A percentile compares a stretch with the other conserved stretches of the same genome.
These are phyloP conservation scores for Paracamarosporium sp. DNA, from an alignment of 2,329 filamentous ascomycete species.

Conservation along the genomic window DNA sequence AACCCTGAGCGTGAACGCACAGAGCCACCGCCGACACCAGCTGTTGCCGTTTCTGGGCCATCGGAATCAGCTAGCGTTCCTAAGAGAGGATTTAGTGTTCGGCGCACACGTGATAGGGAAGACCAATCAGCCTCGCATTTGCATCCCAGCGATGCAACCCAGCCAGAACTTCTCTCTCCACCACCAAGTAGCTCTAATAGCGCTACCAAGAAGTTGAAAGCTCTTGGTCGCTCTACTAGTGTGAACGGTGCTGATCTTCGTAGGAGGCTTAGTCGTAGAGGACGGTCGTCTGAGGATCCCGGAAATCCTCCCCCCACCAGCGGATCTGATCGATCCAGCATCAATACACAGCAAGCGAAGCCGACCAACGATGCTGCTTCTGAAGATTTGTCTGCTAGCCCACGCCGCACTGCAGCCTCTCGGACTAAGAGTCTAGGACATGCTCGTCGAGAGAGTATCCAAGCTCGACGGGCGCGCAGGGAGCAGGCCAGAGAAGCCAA, in stretches of 20 bases:
- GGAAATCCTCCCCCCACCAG: slow-evolving; percentile 75
- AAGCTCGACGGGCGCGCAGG: slow-evolving; percentile 77
- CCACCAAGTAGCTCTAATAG: slow-evolving; percentile 66
- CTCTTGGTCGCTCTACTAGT: slow-evolving; percentile 84
- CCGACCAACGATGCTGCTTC: slow-evolving; percentile 56
- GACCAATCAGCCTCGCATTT: slow-evolving; percentile 59
- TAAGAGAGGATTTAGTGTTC: slow-evolving; percentile 89
- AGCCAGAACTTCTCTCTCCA: slow-evolving; percentile 79
- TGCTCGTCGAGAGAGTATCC: slow-evolving; percentile 88
- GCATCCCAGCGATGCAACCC: slow-evolving; percentile 64
- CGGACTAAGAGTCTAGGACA: slow-evolving; percentile 90
- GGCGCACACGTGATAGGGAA: slow-evolving; percentile 63
- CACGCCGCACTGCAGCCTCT: slow-evolving; percentile 38
- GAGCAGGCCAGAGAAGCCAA: slow-evolving; percentile 77
- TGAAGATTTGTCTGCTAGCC: slow-evolving; percentile 52
- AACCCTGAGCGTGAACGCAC: slow-evolving; percentile 60
- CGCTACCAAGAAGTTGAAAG: slow-evolving; percentile 67
- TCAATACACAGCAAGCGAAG: slow-evolving; percentile 55
- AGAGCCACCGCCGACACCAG: slow-evolving; percentile 71
- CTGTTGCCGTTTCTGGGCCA: slow-evolving; percentile 81
- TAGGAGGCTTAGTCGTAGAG: slow-evolving; percentile 65
- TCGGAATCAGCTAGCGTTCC: slow-evolving; percentile 69
- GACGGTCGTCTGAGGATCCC: slow-evolving; percentile 60
- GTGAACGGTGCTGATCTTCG: slow-evolving; percentile 88
- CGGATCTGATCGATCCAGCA: slow-evolving; percentile 77